Base-by-base conservation (phyloP, 2,329 filamentous ascomycete genomes). In the Byssochlamys sp. region DNA sequence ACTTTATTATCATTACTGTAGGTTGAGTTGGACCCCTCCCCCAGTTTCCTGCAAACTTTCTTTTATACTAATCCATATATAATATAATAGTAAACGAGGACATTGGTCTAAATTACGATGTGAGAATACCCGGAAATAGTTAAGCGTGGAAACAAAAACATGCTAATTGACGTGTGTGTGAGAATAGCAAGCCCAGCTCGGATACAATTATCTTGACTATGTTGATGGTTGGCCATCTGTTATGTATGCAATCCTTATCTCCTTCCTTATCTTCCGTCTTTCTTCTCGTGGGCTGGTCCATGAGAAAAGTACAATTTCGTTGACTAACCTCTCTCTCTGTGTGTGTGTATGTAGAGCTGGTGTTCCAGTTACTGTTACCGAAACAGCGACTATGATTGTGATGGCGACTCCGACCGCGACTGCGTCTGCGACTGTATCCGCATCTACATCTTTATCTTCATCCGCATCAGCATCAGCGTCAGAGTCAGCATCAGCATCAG, bases 1-100 rank as follows among this genome's bases (percentile, higher is more conserved):
- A 33, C 60, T 75, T 12, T 75, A 74, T 33, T 75, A 72, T 60
- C 73, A 75, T 61, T 75, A 73, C 45, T 58, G 69, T 71, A 55
- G 51, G 69, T 63, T 26, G 12, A 19, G 19, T 19, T 19, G 19
- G 19, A 19, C 19, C 19, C 19, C 19, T 19, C 19, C 19, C 19
- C 19, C 19, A 19, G 19, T 19, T 19, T 19, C 19, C 19, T 19
- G 19, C 19, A 19, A 19, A 19, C 19, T 19, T 19, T 19, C 19
- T 19, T 19, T 19, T 19, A 19, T 19, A 14, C n/a, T 2, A n/a
- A 31, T 11, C 49, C 6, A 2, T 14, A 53, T 19, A 19, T 19
- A 19, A 19, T 59, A 39, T 59, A 31, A 19, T 27, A 69, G 67
- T 72, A 57, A 72, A 73, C 58, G 67, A 68, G 2, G 66, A 62